Conservation (phyloP, 169 alveolate genomes). For the Condylostoma magnum region DNA sequence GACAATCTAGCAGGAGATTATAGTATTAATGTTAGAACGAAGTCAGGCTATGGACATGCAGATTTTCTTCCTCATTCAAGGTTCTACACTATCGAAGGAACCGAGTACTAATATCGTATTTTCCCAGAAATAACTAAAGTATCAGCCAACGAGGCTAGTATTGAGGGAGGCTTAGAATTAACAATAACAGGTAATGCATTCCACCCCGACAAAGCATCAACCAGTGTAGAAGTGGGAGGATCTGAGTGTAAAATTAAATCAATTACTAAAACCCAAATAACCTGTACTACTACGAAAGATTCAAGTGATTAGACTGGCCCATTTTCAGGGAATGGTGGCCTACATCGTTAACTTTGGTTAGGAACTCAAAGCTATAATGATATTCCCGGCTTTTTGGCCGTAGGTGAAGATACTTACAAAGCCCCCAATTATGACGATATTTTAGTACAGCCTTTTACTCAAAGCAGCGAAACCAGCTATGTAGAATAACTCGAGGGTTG, state of each 20-base stretch:
- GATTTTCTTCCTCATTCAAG: neutral
- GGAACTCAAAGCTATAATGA: neutral
- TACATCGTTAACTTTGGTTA: neutral
- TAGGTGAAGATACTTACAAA: too few species aligned
- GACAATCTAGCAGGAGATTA: slow-evolving; percentile 10
- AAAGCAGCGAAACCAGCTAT: neutral
- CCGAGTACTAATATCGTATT: slow-evolving; percentile 7
- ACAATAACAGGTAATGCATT: slow-evolving; percentile 4
- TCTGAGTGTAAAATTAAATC: neutral
- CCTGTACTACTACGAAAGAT: neutral
- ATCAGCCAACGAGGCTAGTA: neutral
- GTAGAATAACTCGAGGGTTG: neutral
- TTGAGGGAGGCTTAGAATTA: slow-evolving; percentile 5
- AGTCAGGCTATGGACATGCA: slow-evolving; percentile 3
- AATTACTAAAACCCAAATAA: neutral
- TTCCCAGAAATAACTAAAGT: slow-evolving; percentile 10
- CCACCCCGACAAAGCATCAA: neutral
- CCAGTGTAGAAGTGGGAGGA: neutral
- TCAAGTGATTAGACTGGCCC: neutral
- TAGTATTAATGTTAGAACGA: neutral
- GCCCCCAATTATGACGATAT: neutral
- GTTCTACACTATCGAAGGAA: neutral
- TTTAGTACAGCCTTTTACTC: neutral
- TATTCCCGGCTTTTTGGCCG: neutral
- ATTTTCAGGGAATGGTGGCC: slow-evolving; percentile 6